Base-by-base conservation (phyloP, 352 stramenopile genomes). In the Pythium rhizo-oryzae region DNA sequence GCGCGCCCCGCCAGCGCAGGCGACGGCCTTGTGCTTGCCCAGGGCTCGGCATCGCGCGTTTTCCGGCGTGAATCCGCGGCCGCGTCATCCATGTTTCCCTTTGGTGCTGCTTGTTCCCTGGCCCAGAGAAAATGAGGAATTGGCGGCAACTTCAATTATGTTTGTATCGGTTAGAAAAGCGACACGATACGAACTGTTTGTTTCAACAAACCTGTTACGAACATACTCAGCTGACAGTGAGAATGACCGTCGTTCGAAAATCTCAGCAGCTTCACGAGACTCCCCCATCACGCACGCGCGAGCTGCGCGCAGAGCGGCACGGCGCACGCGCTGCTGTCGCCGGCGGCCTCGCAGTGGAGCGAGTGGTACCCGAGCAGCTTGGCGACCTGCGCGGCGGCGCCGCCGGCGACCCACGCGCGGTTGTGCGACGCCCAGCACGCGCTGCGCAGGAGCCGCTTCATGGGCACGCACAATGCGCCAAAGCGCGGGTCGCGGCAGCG, bases 401-500 rank as follows among this genome's bases (percentile, higher is more conserved):
- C 67, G 25, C 75, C 81, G 11, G 61, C 61, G 39, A 72, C 71
- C 80, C 82, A 90, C 16, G 71, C 67, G 12, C 74, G 62, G 59
- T 74, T 88, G 58, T 89, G 82, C 23, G 82, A 89, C 25, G 77
- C 80, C 82, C 82, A 90, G 71, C 78, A 89, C 23, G 77, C 77
- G 33, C 73, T 83, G 23, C 80, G 74, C 54, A 90, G 55, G 43
- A 90, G 85, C 4, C 79, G 82, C 73, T 87, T 86, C 79, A 89
- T 87, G 56, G 80, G 74, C 9, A 69, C 50, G 66, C 82, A 90
- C n/a, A 85, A 69, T 23, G 74, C 70, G 19, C 67, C 51, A 54
- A 82, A 81, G 49, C 76, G 63, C 1, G 53, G 6, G 58, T 84
- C 71, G 18, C 25, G 56, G 65, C 82, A 90, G 49, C 72, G 71